Evolutionary conservation across 805 yeast genomes (phyloP).

Genomic region (Candida tammaniensis): DNA sequence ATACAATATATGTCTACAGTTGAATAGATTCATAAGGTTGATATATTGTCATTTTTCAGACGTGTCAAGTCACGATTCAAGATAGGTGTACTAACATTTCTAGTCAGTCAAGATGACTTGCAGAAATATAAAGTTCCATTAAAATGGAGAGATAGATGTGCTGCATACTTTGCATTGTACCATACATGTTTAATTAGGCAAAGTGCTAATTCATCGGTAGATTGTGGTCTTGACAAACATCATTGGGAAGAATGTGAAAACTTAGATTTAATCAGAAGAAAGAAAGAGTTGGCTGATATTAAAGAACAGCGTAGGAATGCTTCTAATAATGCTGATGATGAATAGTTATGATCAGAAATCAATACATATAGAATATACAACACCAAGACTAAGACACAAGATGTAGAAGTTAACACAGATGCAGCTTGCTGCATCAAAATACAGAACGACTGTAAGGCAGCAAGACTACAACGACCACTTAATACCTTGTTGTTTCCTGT

Average conservation of each 20-base stretch:
- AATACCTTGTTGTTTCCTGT: too few relatives aligned
- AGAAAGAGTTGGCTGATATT: slow-evolving; percentile 54
- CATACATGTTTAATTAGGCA: slow-evolving; percentile 44
- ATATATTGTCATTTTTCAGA: too few relatives aligned
- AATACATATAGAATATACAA: too few relatives aligned
- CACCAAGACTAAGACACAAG: too few relatives aligned
- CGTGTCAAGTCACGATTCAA: not conserved
- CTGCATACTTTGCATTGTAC: slow-evolving; percentile 47
- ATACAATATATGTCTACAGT: too few relatives aligned
- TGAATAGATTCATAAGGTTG: too few relatives aligned
- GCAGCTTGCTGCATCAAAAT: too few relatives aligned
- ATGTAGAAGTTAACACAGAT: too few relatives aligned
- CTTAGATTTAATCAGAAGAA: slow-evolving; percentile 77
- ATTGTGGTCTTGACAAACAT: slow-evolving; percentile 75
- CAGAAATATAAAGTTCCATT: slow-evolving; percentile 75
- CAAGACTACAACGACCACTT: too few relatives aligned
- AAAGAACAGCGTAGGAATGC: slow-evolving; percentile 2
- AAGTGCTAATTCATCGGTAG: slow-evolving; percentile 41
- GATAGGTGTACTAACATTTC: slow-evolving; percentile 2
- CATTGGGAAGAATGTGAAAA: slow-evolving; percentile 84
- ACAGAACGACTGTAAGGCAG: too few relatives aligned
- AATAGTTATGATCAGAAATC: too few relatives aligned
- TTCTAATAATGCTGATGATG: too few relatives aligned
- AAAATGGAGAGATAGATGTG: slow-evolving; percentile 82
- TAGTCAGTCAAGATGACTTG: slow-evolving; percentile 81